These are phyloP conservation scores for Camellia granthamiana DNA, from an alignment of 148 eudicot genomes.

Conservation along the genomic window DNA sequence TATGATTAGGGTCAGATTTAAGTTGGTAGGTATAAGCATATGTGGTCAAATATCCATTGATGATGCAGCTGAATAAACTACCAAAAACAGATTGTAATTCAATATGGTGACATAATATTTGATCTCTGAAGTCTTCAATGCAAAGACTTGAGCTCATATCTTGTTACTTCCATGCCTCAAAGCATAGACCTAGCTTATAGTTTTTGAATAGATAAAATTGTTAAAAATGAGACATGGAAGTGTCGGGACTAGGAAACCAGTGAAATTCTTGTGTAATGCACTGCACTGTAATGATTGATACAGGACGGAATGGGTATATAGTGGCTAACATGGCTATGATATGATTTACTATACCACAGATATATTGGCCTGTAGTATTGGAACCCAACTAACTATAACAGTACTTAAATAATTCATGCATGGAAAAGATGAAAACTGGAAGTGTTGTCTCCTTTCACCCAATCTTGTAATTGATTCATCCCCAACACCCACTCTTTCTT, in stretches of 20 bases:
- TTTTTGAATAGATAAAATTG: neutral
- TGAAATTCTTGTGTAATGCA: neutral
- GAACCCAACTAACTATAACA: neutral
- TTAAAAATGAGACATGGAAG: neutral
- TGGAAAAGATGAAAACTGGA: neutral
- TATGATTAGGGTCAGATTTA: neutral
- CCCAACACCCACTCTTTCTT: neutral
- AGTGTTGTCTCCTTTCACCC: neutral
- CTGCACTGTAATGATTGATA: neutral
- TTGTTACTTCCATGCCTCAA: conserved; percentile 1
- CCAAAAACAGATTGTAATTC: neutral
- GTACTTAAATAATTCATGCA: too few relatives aligned
- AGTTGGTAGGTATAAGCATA: neutral
- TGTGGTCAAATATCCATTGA: neutral
- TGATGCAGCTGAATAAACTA: neutral
- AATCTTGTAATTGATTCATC: neutral
- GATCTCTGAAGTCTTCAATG: neutral
- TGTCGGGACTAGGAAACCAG: neutral
- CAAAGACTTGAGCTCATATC: neutral
- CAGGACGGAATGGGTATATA: neutral
- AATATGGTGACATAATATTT: neutral
- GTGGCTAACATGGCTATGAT: too few relatives aligned
- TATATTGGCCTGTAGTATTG: neutral
- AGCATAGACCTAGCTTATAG: neutral
- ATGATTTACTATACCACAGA: neutral